A percentile compares a stretch with the other conserved stretches of the same genome.
These are phyloP conservation scores for Oropetium thomaeum DNA, from an alignment of 176 grass and related monocot genomes.

Conservation along the genomic window DNA sequence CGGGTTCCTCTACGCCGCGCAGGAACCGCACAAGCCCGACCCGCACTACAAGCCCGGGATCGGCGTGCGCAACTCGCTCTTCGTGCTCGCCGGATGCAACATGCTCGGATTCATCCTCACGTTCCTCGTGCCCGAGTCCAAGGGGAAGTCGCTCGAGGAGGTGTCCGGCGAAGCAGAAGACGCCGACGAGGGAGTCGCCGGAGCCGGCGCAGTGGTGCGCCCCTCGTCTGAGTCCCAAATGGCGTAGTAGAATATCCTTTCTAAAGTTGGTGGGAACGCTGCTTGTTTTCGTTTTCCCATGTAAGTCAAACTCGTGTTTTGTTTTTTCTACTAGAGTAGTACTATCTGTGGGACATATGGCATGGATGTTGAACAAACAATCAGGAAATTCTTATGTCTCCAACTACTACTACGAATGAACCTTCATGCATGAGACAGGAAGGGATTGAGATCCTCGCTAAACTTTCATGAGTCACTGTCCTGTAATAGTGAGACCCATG, in stretches of 20 bases:
- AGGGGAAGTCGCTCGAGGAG: neutral
- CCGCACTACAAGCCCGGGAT: neutral
- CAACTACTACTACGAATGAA: no score
- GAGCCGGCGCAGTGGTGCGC: neutral
- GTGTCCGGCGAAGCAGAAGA: neutral
- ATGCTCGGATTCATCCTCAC: neutral
- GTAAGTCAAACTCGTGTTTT: conserved; percentile 1
- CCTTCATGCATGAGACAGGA: no score
- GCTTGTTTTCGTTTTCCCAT: conserved; percentile 2
- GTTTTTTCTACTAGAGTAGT: neutral
- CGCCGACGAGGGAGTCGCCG: neutral
- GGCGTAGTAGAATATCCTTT: no score
- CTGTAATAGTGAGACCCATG: no score
- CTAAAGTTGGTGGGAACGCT: no score
- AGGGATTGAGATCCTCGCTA: no score
- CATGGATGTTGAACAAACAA: neutral
- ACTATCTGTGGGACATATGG: neutral
- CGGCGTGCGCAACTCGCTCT: neutral
- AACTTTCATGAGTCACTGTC: no score
- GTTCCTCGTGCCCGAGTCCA: neutral
- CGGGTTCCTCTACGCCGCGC: neutral
- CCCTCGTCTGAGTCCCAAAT: neutral
- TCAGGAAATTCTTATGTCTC: no score
- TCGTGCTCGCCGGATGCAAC: neutral
- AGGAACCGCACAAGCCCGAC: neutral